phyloP scores from a whole-genome alignment of 2,329 filamentous ascomycete genomes.

The Fusarium sarcochroum region DNA sequence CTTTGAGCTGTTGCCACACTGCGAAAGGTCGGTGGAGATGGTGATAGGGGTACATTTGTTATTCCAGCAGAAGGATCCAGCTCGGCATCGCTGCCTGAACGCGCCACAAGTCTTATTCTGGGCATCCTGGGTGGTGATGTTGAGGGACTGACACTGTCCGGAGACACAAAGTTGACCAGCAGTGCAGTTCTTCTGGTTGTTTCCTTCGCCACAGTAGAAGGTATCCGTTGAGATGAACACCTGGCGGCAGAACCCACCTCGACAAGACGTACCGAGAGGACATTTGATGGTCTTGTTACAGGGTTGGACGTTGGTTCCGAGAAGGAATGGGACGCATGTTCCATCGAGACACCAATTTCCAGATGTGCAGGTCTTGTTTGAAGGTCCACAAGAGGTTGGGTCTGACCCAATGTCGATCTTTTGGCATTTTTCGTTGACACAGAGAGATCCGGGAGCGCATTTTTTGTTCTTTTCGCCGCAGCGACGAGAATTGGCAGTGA shows the following conservation, averaged over 20 bases:
- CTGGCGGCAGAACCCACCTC: conserved; percentile 22
- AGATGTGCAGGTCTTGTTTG: conserved; percentile 22
- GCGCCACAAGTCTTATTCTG: conserved; percentile 13
- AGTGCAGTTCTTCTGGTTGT: conserved; percentile 19
- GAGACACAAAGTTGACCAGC: conserved; percentile 32
- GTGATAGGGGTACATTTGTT: conserved; percentile 16
- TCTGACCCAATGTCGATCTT: conserved; percentile 36
- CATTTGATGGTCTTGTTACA: conserved; percentile 28
- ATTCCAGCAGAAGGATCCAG: conserved; percentile 27
- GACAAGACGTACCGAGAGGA: conserved; percentile 16
- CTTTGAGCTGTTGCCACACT: conserved; percentile 13
- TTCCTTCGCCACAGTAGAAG: conserved; percentile 17
- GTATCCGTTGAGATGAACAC: conserved; percentile 33
- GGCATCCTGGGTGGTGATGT: conserved; percentile 12
- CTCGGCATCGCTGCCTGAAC: conserved; percentile 4
- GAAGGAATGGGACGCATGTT: conserved; percentile 24
- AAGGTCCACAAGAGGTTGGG: conserved; percentile 22
- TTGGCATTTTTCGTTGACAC: conserved; percentile 34
- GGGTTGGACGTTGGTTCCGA: conserved; percentile 37
- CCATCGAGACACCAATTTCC: conserved; percentile 44
- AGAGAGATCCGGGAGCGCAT: conserved; percentile 33
- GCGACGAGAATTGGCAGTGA: conserved; percentile 25
- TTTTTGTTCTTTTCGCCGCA: conserved; percentile 6
- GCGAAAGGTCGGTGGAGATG: conserved; percentile 28
- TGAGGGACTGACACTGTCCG: conserved; percentile 17